These are phyloP conservation scores for Debaryomyces castellii DNA, from an alignment of 805 yeast genomes.

Conservation along the genomic window DNA sequence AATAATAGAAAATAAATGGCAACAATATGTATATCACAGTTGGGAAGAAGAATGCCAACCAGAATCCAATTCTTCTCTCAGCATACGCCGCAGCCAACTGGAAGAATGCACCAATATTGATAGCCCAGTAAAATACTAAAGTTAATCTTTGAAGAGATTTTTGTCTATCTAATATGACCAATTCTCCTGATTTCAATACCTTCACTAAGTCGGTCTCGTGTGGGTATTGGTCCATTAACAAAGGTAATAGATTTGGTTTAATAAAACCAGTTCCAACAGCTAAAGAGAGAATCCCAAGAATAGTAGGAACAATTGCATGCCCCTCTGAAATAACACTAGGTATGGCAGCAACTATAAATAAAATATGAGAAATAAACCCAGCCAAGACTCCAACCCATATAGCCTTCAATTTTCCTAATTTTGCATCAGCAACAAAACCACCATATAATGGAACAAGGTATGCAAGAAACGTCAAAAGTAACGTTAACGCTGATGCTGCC, in stretches of 20 bases:
- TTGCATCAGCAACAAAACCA: conserved; percentile 52
- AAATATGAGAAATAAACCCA: conserved; percentile 47
- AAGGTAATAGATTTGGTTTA: conserved; percentile 52
- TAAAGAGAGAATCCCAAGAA: conserved; percentile 38
- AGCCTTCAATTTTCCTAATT: conserved; percentile 46
- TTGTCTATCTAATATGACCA: conserved; percentile 56
- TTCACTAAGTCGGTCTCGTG: conserved; percentile 59
- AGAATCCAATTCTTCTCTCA: conserved; percentile 52
- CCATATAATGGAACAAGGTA: conserved; percentile 53
- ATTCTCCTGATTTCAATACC: conserved; percentile 59
- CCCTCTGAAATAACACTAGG: conserved; percentile 39
- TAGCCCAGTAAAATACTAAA: conserved; percentile 53
- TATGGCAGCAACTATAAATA: conserved; percentile 49
- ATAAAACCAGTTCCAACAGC: conserved; percentile 53
- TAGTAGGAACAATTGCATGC: conserved; percentile 40
- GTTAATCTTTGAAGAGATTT: conserved; percentile 42
- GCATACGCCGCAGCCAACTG: conserved; percentile 51
- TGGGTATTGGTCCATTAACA: conserved; percentile 49
- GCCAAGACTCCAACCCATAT: conserved; percentile 49
- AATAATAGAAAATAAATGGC: conserved; percentile 26
- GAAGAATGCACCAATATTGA: conserved; percentile 55
- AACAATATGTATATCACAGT: conserved; percentile 28
- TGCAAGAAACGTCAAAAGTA: conserved; percentile 48
- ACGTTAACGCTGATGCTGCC: conserved; percentile 47
- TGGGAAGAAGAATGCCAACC: conserved; percentile 55